Conservation (phyloP, 148 eudicot species). For the Camellia japonica region DNA sequence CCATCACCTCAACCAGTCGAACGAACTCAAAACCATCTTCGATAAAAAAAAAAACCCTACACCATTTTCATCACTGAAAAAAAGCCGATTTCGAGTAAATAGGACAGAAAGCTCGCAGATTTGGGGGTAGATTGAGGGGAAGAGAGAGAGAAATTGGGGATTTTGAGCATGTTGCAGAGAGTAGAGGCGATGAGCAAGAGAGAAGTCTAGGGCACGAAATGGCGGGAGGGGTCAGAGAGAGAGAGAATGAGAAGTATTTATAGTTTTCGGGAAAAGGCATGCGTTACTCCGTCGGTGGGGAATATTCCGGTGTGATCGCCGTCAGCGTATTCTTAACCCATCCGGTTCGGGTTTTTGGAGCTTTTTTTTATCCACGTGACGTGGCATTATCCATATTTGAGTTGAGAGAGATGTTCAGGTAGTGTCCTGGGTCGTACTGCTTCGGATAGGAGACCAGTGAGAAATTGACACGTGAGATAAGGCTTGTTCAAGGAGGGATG, state of each 20-base stretch:
- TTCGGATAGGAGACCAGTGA: background rate
- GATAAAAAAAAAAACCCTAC: background rate
- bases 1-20: conserved; percentile 33
- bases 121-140: conserved; percentile 10
- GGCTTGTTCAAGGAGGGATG: background rate
- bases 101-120: background rate
- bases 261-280: conserved; percentile 88
- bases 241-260: conserved; percentile 51
- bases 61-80: conserved; percentile 11
- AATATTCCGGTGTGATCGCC: conserved; percentile 47
- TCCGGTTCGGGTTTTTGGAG: background rate
- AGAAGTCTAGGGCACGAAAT: conserved; percentile 59
- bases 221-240: conserved; percentile 12
- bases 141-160: conserved; percentile 20
- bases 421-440: background rate
- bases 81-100: background rate
- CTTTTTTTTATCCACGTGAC: conserved; percentile 24
- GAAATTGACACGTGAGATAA: background rate
- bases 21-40: conserved; percentile 4
- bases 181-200: conserved; percentile 31
- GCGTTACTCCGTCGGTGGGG: conserved; percentile 27
- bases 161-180: conserved; percentile 27
- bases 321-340: background rate
- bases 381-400: conserved; percentile 23
- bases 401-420: background rate